Base-by-base conservation (phyloP, 2,329 filamentous ascomycete genomes). In the Cladosporium phlei region DNA sequence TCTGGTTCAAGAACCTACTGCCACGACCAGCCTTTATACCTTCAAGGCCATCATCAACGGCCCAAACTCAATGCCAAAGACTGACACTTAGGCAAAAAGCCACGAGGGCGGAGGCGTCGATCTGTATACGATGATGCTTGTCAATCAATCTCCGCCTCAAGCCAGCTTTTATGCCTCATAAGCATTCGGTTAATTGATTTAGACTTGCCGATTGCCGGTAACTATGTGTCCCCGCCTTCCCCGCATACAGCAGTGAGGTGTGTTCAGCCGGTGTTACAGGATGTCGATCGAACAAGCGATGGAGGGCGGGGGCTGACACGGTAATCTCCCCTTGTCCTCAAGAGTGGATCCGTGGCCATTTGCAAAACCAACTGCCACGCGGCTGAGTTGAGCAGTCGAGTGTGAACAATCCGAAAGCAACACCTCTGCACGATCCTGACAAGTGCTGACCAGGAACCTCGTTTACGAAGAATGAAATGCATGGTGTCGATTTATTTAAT, bases 51-150 rank as follows among this genome's bases (percentile, higher is more conserved):
- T n/a, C n/a, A 20, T 11, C 25, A 3, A 11, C 14, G 9, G 25
- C 9, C n/a, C 10, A 16, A n/a, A 11, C 2, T 12, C 24, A 29
- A 19, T 39, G 25, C 25, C 25, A 21, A 22, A 8, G n/a, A 33
- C 33, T 17, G 29, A 24, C 27, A 42, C 28, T 42, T 43, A 43
- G 39, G 39, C 39, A 43, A 43, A 42, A 43, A 43, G 39, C 39
- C 39, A 34, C 39, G 28, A 17, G 20, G 19, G 17, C 27, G 39
- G 28, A 28, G 12, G 14, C 14, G 6, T 8, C 20, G 20, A 32
- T 25, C n/a, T n/a, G n/a, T n/a, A n/a, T 20, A 43, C 29, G 22
- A 21, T 14, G n/a, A 33, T 33, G 39, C 39, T 43, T 43, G 16
- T 12, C 29, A 11, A 7, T 5, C 16, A 24, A 22, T 33, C n/a